Conservation (phyloP, 768 basidiomycete species). For the Rhizopogon salebrosus region DNA sequence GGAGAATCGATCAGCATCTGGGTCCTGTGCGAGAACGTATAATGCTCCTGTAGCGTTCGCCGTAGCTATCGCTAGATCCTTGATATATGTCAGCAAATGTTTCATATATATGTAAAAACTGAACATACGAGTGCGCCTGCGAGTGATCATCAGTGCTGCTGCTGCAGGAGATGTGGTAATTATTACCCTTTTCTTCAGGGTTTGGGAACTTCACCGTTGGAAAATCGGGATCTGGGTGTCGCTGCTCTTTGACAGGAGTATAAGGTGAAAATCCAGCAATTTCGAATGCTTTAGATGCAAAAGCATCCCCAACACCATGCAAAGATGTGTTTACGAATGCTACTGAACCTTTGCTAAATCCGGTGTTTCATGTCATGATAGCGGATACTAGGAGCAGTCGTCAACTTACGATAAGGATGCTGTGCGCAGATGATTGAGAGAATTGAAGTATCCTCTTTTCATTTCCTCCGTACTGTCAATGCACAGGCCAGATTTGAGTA, state of each 20-base stretch:
- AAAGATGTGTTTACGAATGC: conserved; percentile 85
- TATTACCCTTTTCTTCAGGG: conserved; percentile 80
- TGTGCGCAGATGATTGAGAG: conserved; percentile 19
- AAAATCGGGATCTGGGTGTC: conserved; percentile 76
- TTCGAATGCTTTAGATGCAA: conserved; percentile 52
- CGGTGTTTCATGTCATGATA: conserved; percentile 9
- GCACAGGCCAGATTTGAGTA: conserved; percentile 40
- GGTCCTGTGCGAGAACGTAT: conserved; percentile 85
- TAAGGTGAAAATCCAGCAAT: conserved; percentile 55
- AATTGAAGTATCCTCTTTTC: conserved; percentile 51
- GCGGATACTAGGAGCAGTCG: neutral
- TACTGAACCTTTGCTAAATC: conserved; percentile 16
- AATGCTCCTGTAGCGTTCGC: conserved; percentile 48
- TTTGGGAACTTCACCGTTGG: conserved; percentile 84
- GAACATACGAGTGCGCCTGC: conserved; percentile 44
- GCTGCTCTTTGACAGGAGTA: conserved; percentile 61
- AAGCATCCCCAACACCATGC: conserved; percentile 81
- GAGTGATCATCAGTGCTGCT: neutral
- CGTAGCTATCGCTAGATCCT: conserved; percentile 69
- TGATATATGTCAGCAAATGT: neutral
- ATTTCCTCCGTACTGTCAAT: conserved; percentile 56
- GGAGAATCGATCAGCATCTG: conserved; percentile 80
- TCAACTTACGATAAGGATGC: neutral
- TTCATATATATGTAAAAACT: conserved; percentile 1
- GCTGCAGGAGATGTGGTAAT: conserved; percentile 5